phyloP scores from a whole-genome alignment of 228 moss, liverwort and hornwort species.

The Sphagnum fallax region DNA sequence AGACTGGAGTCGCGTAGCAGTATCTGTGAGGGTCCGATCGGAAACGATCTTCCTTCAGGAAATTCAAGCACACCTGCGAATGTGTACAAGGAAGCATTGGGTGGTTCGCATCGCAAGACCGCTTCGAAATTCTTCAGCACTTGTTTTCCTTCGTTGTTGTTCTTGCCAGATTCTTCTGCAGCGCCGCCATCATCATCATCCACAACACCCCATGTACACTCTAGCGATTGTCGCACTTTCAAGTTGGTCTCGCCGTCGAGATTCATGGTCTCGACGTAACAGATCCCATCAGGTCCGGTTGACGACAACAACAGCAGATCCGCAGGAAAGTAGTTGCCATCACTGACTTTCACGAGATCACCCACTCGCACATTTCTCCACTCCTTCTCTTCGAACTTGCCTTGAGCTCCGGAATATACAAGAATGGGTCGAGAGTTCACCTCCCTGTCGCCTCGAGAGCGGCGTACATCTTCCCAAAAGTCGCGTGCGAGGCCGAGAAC shows the following conservation, averaged over 20 bases:
- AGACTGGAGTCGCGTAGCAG: constrained; percentile 85
- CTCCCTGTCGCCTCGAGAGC: constrained; percentile 25
- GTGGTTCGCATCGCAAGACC: constrained; percentile 60
- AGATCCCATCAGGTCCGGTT: constrained; percentile 30
- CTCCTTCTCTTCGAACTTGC: constrained; percentile 12
- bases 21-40: constrained; percentile 62
- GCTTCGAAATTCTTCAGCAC: constrained; percentile 38
- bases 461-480: constrained; percentile 38
- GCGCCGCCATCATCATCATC: no score
- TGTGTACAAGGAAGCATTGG: constrained; percentile 86
- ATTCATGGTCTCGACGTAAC: constrained; percentile 58
- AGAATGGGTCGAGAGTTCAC: constrained; percentile 33
- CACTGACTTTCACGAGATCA: constrained; percentile 36
- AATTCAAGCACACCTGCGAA: constrained; percentile 57
- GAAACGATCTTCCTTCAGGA: constrained; percentile 17
- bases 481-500: constrained; percentile 37
- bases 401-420: constrained; percentile 10
- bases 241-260: constrained; percentile 58
- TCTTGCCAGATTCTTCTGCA: no score
- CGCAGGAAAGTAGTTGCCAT: constrained; percentile 47
- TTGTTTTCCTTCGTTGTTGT: constrained; percentile 24
- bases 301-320: constrained; percentile 48
- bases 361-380: constrained; percentile 44
- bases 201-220: constrained; percentile 46
- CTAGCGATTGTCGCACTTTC: constrained; percentile 73